Evolutionary conservation across 139 green algal species (phyloP).

Genomic region (Closterium sp.): DNA sequence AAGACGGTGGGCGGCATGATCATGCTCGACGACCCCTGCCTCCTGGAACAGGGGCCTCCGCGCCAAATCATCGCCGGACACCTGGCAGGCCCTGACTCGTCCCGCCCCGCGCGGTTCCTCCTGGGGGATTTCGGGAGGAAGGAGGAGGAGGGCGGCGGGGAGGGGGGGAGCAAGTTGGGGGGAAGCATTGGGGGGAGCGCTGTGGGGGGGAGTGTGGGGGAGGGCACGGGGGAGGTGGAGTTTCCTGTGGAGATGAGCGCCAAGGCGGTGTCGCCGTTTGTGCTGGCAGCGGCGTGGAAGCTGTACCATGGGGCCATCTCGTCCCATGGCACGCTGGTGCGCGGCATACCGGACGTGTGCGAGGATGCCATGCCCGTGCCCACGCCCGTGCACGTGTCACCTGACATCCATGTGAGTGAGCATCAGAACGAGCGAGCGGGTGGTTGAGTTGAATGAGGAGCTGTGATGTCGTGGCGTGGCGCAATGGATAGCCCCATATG

Average conservation of each 20-base stretch:
- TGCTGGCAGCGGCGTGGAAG: conserved; percentile 23
- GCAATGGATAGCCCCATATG: too few species aligned
- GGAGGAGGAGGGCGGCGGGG: neutral
- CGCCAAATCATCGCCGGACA: neutral
- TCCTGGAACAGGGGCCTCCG: neutral
- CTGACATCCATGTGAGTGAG: neutral
- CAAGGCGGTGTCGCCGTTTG: conserved; percentile 21
- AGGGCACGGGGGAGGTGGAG: neutral
- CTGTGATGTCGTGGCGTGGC: too few species aligned
- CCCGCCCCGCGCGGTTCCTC: neutral
- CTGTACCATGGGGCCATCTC: conserved; percentile 6
- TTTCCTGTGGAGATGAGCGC: conserved; percentile 19
- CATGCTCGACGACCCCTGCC: neutral
- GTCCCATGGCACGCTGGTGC: neutral
- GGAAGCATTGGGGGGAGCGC: neutral
- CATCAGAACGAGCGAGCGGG: neutral
- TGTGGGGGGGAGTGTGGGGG: neutral
- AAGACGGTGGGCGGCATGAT: neutral
- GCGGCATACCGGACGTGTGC: neutral
- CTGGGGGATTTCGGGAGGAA: neutral
- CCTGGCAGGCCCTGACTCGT: neutral
- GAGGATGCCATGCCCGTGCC: neutral
- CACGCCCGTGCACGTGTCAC: neutral
- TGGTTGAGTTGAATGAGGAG: too few species aligned
- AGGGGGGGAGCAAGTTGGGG: neutral